A percentile compares a stretch with the other conserved stretches of the same genome.
Evolutionary conservation across 1,284 basidiomycete species (phyloP).

Genomic region (Anthracocystis setariae): DNA sequence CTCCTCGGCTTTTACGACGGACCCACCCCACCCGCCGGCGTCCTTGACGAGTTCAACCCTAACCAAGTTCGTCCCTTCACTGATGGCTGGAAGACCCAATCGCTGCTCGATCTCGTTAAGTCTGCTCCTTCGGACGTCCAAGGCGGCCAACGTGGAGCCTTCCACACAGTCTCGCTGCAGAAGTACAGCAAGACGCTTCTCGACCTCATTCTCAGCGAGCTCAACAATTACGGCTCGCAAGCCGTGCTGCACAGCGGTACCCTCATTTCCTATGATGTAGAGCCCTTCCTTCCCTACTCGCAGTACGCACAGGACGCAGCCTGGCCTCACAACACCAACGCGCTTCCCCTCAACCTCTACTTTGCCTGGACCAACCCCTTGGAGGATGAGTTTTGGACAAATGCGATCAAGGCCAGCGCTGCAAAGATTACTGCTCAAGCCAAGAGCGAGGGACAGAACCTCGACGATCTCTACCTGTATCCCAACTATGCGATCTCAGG

Average conservation of each 20-base stretch:
- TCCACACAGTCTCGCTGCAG: slow-evolving; percentile 52
- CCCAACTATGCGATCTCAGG: slow-evolving; percentile 57
- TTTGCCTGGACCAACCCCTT: slow-evolving; percentile 51
- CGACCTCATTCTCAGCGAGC: slow-evolving; percentile 48
- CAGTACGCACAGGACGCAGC: slow-evolving; percentile 37
- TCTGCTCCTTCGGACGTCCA: slow-evolving; percentile 34
- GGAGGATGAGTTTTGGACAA: slow-evolving; percentile 48
- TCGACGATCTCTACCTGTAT: slow-evolving; percentile 49
- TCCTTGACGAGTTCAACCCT: slow-evolving; percentile 32
- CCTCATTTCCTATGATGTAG: slow-evolving; percentile 58
- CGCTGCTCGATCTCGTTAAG: slow-evolving; percentile 39
- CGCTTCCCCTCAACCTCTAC: slow-evolving; percentile 58
- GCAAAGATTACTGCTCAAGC: slow-evolving; percentile 40
- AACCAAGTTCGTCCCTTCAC: slow-evolving; percentile 16
- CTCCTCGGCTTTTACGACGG: slow-evolving; percentile 54
- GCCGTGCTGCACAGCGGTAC: slow-evolving; percentile 27
- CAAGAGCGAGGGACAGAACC: slow-evolving; percentile 49
- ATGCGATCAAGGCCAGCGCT: slow-evolving; percentile 40
- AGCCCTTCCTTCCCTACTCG: slow-evolving; percentile 54
- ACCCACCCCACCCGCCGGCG: slow-evolving; percentile 23
- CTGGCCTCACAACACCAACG: slow-evolving; percentile 48
- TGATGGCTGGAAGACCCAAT: slow-evolving; percentile 49
- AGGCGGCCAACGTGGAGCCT: slow-evolving; percentile 44
- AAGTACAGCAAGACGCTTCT: slow-evolving; percentile 45
- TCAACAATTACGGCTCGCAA: slow-evolving; percentile 34